Percentiles rank a stretch among this genome's conserved stretches.
Evolutionary conservation across 1,284 basidiomycete species (phyloP).

Genomic region (Leccinum subrobustum): DNA sequence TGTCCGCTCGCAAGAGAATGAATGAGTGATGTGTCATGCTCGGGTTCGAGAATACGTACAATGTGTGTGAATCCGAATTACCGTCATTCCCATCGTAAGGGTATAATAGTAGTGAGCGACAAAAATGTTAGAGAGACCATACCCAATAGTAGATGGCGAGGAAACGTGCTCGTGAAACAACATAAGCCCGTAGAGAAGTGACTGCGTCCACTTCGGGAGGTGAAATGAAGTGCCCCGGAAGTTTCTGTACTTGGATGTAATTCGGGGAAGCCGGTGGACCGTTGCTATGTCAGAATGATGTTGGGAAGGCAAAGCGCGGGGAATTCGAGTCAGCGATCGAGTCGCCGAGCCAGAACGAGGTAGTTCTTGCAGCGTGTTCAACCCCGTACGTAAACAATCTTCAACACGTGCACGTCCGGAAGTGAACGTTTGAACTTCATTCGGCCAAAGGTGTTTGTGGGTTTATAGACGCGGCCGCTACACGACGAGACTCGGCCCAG

Average conservation of each 20-base stretch:
- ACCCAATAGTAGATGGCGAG: no score
- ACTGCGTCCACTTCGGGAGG: no score
- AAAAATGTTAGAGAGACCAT: no score
- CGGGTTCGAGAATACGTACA: no score
- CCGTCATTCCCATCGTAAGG: no score
- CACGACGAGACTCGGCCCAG: conserved; percentile 19
- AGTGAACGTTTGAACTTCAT: conserved; percentile 22
- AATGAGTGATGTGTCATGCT: no score
- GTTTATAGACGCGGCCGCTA: conserved; percentile 16
- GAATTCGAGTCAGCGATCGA: conserved; percentile 31
- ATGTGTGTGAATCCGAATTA: no score
- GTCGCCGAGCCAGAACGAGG: conserved; percentile 28
- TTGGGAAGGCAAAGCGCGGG: conserved; percentile 7
- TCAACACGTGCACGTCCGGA: conserved; percentile 29
- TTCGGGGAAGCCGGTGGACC: conserved; percentile 11
- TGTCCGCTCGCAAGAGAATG: no score
- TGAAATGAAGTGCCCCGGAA: no score
- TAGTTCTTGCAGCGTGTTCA: conserved; percentile 23
- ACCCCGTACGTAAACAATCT: conserved; percentile 25
- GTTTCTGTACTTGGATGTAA: conserved; percentile 11
- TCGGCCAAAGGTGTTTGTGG: conserved; percentile 15
- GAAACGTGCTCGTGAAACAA: no score
- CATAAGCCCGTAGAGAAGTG: no score
- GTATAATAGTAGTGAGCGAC: no score
- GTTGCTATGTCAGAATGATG: conserved; percentile 29